phyloP scores from a whole-genome alignment of 495 filamentous ascomycete genomes.

The Penicillium paradoxum region DNA sequence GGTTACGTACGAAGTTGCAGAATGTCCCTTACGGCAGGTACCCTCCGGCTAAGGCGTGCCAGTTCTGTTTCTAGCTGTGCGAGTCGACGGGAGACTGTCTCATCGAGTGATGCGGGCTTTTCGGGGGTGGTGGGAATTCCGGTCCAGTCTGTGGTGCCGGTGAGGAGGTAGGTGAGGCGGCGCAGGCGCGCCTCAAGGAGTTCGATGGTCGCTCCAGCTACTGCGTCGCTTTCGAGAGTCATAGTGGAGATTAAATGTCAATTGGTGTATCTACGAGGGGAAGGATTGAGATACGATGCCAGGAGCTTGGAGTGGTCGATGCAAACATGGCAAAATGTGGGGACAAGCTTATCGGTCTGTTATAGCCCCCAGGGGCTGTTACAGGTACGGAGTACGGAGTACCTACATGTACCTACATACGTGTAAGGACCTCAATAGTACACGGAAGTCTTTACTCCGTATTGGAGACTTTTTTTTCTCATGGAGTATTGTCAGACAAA shows the following conservation, averaged over 20 bases:
- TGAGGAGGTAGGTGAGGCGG: conserved; percentile 69
- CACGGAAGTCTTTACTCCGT: too few species aligned
- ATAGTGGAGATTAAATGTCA: conserved; percentile 12
- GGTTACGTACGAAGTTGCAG: conserved; percentile 41
- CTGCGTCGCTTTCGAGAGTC: conserved; percentile 34
- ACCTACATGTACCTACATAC: too few species aligned
- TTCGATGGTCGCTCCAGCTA: conserved; percentile 57
- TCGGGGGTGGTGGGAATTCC: conserved; percentile 35
- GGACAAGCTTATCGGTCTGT: conserved; percentile 8
- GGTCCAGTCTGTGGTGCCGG: conserved; percentile 50
- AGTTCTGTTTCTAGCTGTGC: conserved; percentile 59
- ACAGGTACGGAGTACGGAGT: too few species aligned
- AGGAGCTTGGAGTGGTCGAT: conserved; percentile 7
- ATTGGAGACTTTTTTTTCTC: too few species aligned
- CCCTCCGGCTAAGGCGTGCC: conserved; percentile 41
- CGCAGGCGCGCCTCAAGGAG: conserved; percentile 72
- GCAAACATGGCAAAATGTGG: conserved; percentile 29
- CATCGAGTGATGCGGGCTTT: conserved; percentile 35
- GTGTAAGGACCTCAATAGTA: too few species aligned
- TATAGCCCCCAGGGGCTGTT: too few species aligned
- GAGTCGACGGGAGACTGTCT: conserved; percentile 51
- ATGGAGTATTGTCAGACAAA: too few species aligned
- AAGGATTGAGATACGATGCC: background rate
- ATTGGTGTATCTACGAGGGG: background rate
- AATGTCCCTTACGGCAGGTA: conserved; percentile 47